phyloP scores from a whole-genome alignment of 495 filamentous ascomycete species.

The Schizothecium vesticola region DNA sequence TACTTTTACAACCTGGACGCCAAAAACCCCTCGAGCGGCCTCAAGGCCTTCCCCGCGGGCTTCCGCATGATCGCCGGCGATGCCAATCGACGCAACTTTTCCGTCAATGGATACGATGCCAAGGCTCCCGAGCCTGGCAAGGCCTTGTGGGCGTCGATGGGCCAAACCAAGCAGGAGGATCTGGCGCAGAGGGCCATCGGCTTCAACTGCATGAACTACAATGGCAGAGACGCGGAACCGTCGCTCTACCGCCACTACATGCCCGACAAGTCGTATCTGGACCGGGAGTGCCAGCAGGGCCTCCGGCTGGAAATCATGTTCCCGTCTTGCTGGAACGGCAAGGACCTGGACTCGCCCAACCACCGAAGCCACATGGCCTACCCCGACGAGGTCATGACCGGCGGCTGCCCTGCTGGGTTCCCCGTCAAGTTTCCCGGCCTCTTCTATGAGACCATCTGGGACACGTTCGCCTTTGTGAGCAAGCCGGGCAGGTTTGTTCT shows the following conservation, averaged over 20 bases:
- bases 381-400: conserved; percentile 66
- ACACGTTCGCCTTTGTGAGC: conserved; percentile 64
- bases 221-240: conserved; percentile 48
- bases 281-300: conserved; percentile 69
- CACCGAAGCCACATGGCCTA: conserved; percentile 75
- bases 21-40: conserved; percentile 3
- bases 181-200: conserved; percentile 78
- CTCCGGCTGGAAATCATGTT: conserved; percentile 82
- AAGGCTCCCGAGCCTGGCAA: conserved; percentile 63
- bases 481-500: conserved; percentile 69
- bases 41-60: conserved; percentile 69
- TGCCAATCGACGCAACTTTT: conserved; percentile 61
- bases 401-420: conserved; percentile 69
- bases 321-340: conserved; percentile 86
- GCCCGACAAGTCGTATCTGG: conserved; percentile 72
- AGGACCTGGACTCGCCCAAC: conserved; percentile 53
- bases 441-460: conserved; percentile 86
- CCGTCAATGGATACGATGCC: conserved; percentile 42
- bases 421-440: conserved; percentile 65
- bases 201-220: conserved; percentile 88
- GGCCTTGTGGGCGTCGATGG: conserved; percentile 57
- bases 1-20: conserved; percentile 56
- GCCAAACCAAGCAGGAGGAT: conserved; percentile 56
- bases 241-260: conserved; percentile 75
- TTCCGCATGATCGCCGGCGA: conserved; percentile 89